phyloP scores from a whole-genome alignment of 2,329 filamentous ascomycete species.

The Colletotrichum endophyticum region DNA sequence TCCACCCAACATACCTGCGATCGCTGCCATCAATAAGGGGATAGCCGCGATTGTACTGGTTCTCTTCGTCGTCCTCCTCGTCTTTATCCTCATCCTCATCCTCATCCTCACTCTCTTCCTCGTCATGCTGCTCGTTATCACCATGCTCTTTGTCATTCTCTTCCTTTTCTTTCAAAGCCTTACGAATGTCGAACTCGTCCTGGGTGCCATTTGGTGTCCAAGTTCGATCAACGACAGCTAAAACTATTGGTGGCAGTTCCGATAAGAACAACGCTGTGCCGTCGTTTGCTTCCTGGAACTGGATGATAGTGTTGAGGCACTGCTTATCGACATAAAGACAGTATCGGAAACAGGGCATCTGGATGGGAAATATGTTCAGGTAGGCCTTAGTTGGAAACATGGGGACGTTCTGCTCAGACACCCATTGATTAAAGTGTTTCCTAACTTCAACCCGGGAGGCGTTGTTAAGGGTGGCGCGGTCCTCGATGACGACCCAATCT shows the following conservation, averaged over 20 bases:
- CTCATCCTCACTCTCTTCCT: background rate
- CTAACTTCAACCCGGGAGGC: background rate
- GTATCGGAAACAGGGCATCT: background rate
- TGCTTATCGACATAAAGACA: background rate
- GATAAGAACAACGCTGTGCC: background rate
- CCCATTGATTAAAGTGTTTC: background rate
- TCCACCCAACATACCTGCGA: background rate
- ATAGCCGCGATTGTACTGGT: background rate
- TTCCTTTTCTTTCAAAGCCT: background rate
- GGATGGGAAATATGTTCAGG: background rate
- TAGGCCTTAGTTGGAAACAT: too few species aligned
- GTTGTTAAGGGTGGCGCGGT: slow-evolving; percentile 1
- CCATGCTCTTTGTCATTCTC: background rate
- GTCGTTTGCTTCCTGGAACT: background rate
- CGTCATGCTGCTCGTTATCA: background rate
- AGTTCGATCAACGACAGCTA: background rate
- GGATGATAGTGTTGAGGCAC: background rate
- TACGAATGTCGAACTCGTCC: background rate
- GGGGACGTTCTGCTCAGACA: background rate
- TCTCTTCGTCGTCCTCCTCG: too few species aligned
- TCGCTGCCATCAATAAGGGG: background rate
- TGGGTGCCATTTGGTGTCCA: background rate
- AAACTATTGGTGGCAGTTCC: background rate
- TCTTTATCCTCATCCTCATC: background rate
- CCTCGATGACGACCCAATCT: background rate